phyloP scores from a whole-genome alignment of 148 eudicot species.

The Drosera capensis region DNA sequence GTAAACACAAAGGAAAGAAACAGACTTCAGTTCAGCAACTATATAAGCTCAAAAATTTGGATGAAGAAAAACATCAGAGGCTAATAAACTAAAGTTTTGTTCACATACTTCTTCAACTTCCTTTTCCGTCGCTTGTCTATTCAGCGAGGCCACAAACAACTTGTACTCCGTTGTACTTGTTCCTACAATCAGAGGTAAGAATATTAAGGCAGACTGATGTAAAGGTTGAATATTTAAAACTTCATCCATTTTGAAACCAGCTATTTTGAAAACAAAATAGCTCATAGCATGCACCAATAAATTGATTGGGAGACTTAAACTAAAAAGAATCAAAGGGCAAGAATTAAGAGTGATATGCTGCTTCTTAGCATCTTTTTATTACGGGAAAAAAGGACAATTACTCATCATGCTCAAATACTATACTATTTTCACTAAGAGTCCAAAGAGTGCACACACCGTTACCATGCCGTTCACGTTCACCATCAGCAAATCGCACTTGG shows the following conservation, averaged over 20 bases:
- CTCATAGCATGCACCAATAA: not conserved
- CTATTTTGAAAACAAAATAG: not conserved
- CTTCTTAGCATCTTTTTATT: too few species aligned
- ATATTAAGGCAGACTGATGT: not conserved
- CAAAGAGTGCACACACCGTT: slow-evolving; percentile 23
- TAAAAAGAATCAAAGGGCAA: too few species aligned
- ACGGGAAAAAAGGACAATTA: too few species aligned
- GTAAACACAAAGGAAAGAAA: too few species aligned
- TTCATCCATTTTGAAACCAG: not conserved
- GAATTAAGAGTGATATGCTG: too few species aligned
- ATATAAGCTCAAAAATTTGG: not conserved
- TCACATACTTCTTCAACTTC: slow-evolving; percentile 93
- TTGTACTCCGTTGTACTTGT: slow-evolving; percentile 87
- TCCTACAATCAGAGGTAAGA: slow-evolving; percentile 31
- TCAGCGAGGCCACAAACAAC: slow-evolving; percentile 84
- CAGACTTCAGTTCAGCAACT: too few species aligned
- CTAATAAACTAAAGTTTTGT: not conserved
- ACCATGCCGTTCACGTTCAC: slow-evolving; percentile 94
- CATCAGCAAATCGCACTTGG: slow-evolving; percentile 99
- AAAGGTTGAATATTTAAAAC: too few species aligned
- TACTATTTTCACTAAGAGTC: too few species aligned
- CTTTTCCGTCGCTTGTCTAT: slow-evolving; percentile 71
- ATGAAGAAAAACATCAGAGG: not conserved
- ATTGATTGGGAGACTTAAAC: too few species aligned
- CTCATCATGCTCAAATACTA: too few species aligned